Conservation (phyloP, 208 protist species). For the Naegleria lovaniensis region DNA sequence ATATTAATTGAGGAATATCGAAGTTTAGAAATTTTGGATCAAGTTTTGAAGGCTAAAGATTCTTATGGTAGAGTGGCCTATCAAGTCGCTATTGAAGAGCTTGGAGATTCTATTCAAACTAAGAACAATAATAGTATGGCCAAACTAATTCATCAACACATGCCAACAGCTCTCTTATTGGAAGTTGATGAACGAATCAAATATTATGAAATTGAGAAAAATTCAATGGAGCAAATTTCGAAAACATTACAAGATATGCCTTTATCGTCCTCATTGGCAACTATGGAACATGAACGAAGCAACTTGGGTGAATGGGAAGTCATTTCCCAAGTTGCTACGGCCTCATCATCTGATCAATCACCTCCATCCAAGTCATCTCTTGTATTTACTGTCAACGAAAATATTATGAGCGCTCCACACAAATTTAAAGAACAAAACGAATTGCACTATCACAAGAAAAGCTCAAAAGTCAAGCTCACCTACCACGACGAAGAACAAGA, state of each 20-base stretch:
- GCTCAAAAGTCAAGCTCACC: neutral
- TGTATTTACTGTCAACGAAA: neutral
- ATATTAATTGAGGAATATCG: neutral
- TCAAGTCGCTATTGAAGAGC: neutral
- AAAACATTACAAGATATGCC: neutral
- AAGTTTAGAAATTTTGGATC: neutral
- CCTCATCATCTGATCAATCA: neutral
- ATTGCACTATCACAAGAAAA: neutral
- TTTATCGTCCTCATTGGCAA: neutral
- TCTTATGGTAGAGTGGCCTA: neutral
- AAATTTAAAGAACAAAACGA: neutral
- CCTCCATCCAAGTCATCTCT: neutral
- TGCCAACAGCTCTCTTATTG: neutral
- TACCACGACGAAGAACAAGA: neutral
- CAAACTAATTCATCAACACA: neutral
- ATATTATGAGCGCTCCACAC: neutral
- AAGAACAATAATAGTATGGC: neutral
- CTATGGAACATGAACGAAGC: neutral
- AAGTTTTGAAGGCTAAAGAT: neutral
- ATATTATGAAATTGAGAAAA: neutral
- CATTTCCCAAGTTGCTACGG: neutral
- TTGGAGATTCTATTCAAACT: neutral
- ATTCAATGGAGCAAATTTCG: neutral
- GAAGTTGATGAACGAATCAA: neutral
- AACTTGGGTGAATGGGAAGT: neutral